These are phyloP conservation scores for Aspergillus melleus DNA, from an alignment of 2,329 filamentous ascomycete species.

Conservation along the genomic window DNA sequence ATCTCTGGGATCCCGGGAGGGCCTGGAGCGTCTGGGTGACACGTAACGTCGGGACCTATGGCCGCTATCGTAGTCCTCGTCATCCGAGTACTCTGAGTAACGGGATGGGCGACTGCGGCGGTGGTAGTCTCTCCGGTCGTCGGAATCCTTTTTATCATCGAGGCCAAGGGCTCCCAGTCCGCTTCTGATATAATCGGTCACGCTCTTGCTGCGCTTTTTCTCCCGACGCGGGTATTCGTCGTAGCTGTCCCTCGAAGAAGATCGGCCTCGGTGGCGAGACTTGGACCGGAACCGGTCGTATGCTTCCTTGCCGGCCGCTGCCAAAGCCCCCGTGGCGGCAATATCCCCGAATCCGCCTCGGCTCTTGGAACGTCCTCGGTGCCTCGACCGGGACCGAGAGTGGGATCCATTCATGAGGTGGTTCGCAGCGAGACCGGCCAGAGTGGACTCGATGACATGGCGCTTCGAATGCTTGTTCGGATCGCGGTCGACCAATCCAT, in stretches of 20 bases:
- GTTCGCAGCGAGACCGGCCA: constrained; percentile 85
- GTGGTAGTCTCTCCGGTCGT: constrained; percentile 32
- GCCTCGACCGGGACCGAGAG: constrained; percentile 64
- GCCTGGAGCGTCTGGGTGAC: constrained; percentile 30
- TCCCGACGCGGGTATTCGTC: constrained; percentile 53
- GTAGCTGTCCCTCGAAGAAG: constrained; percentile 53
- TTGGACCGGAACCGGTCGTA: constrained; percentile 46
- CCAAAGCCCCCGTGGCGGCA: constrained; percentile 46
- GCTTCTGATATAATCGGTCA: constrained; percentile 46
- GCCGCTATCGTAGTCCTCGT: constrained; percentile 2
- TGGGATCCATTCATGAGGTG: constrained; percentile 81
- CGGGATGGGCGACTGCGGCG: constrained; percentile 32
- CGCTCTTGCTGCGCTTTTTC: constrained; percentile 47
- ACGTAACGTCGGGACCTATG: constrained; percentile 25
- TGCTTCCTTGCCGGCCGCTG: constrained; percentile 49
- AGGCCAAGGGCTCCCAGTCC: constrained; percentile 48
- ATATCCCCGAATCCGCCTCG: constrained; percentile 42
- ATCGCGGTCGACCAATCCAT: constrained; percentile 69
- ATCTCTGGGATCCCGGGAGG: constrained; percentile 33
- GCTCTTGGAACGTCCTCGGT: constrained; percentile 44
- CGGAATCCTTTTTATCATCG: constrained; percentile 27
- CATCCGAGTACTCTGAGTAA: constrained; percentile 25
- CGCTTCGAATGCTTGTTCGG: constrained; percentile 74
- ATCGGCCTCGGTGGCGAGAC: constrained; percentile 42
- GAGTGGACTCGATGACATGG: constrained; percentile 80